These are phyloP conservation scores for Cladophialophora exuberans DNA, from an alignment of 2,329 filamentous ascomycete genomes.

Conservation along the genomic window DNA sequence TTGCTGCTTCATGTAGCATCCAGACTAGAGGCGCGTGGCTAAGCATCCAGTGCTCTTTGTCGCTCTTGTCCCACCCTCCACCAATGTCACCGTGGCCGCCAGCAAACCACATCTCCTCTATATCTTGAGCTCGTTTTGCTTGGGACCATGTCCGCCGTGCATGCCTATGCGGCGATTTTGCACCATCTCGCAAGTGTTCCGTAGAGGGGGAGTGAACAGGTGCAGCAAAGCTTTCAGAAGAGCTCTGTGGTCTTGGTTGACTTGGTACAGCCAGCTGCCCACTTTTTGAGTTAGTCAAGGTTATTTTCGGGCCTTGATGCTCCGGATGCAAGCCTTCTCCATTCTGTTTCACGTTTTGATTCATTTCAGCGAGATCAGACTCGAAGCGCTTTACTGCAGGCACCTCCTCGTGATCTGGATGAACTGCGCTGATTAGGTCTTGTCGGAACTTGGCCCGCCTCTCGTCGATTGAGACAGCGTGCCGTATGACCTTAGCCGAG, in stretches of 20 bases:
- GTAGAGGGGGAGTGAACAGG: conserved; percentile 14
- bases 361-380: conserved; percentile 16
- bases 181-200: conserved; percentile 14
- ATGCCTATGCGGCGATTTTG: conserved; percentile 5
- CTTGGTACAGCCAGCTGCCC: conserved; percentile 5
- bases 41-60: conserved; percentile 60
- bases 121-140: conserved; percentile 63
- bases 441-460: conserved; percentile 62
- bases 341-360: conserved; percentile 8
- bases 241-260: conserved; percentile 3
- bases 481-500: conserved; percentile 58
- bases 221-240: conserved; percentile 21
- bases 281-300: not conserved
- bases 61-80: conserved; percentile 56
- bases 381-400: conserved; percentile 19
- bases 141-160: conserved; percentile 35
- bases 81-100: conserved; percentile 80
- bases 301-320: not conserved
- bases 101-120: conserved; percentile 75
- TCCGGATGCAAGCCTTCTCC: not conserved
- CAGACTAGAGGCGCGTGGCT: conserved; percentile 71
- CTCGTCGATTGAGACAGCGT: conserved; percentile 62
- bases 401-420: conserved; percentile 8
- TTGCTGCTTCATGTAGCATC: conserved; percentile 68
- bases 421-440: conserved; percentile 55